Evolutionary conservation across 2,329 filamentous ascomycete genomes (phyloP).

Genomic region (Cercospora canescens): DNA sequence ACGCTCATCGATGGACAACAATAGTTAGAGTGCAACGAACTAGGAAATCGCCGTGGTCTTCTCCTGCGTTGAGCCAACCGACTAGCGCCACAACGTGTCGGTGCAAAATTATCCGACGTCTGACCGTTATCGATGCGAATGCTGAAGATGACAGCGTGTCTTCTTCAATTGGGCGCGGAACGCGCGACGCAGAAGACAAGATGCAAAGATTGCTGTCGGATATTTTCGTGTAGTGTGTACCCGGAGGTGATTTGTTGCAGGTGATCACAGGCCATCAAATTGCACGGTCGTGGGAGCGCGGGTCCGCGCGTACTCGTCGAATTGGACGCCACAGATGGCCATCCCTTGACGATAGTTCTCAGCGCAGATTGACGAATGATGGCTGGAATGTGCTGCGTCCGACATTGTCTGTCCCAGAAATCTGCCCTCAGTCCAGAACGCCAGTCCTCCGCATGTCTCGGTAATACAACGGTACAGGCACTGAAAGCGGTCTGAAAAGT

Average conservation of each 20-base stretch:
- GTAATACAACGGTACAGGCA: neutral
- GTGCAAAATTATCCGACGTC: neutral
- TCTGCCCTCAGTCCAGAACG: neutral
- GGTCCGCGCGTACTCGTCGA: neutral
- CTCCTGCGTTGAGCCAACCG: neutral
- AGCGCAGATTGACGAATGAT: neutral
- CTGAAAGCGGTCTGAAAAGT: neutral
- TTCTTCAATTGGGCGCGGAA: neutral
- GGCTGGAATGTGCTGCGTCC: neutral
- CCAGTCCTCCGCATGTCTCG: neutral
- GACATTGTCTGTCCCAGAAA: neutral
- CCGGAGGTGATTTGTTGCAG: neutral
- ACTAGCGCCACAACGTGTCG: neutral
- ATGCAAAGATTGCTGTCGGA: neutral
- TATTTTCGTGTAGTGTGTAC: neutral
- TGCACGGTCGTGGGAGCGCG: neutral
- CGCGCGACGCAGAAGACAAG: neutral
- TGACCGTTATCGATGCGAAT: neutral
- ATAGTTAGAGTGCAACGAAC: neutral
- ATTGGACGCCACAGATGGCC: neutral
- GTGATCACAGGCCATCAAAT: neutral
- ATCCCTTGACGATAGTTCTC: neutral
- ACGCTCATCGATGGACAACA: neutral
- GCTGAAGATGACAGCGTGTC: conserved; percentile 4
- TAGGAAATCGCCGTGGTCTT: neutral